Evolutionary conservation across 495 filamentous ascomycete genomes (phyloP), one percentile per base, ranked within the genome.

Genomic region (Penicillium arizonense): DNA sequence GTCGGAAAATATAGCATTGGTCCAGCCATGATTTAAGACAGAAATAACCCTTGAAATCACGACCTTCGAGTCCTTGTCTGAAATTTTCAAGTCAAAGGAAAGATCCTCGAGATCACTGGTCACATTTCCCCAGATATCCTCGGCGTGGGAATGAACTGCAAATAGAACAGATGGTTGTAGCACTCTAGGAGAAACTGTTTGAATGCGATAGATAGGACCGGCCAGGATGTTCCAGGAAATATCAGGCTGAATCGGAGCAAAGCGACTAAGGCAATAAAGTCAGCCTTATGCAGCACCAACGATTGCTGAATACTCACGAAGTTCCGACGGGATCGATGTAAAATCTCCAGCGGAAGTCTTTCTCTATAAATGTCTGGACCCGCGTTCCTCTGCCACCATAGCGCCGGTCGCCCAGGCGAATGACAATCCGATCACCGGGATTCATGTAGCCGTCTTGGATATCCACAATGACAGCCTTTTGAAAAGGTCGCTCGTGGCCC

Each of bases 321-420:
- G 59, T 62, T n/a, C 59, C 59, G 20, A 62, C 59, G 14, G 59
- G 59, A 47, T 62, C 59, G 26, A 58, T 58, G 34, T 62, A 62
- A 24, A 57, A 56, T 34, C 55, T 33, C 59, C 55, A 58, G 3
- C 52, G 39, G 43, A 62, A 62, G 28, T 55, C 53, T 20, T 55
- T 55, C 16, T 62, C 59, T 11, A 62, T 24, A 39, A 62, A 62
- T 1, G 55, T 58, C 33, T 62, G 59, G 14, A 49, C 55, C 7
- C 55, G 38, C 3, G 55, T 62, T 9, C 59, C 59, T 42, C 21
- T 35, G 18, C 28, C 47, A 10, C 55, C 59, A 33, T 48, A 51
- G 3, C 47, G 50, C n/a, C 52, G 55, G 44, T 57, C 47, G 6
- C 59, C 59, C 13, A 62, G 16, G 6, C 59, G 50, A 48, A 58